phyloP scores from a whole-genome alignment of 768 basidiomycete species.

The Amanita pallidorosea region DNA sequence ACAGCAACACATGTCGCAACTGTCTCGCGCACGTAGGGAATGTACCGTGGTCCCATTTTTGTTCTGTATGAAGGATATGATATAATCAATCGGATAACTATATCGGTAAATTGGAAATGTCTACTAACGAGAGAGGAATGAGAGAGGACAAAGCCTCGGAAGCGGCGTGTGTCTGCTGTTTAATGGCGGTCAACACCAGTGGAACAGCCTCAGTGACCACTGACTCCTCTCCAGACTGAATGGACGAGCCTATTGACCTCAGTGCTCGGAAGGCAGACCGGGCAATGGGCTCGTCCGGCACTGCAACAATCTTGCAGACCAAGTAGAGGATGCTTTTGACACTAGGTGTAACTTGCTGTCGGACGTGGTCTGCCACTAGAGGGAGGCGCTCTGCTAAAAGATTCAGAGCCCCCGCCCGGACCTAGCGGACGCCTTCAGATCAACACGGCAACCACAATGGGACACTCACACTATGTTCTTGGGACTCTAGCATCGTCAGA shows the following conservation, averaged over 20 bases:
- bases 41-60: conserved; percentile 78
- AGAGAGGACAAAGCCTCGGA: conserved; percentile 42
- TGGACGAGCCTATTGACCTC: conserved; percentile 43
- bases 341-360: conserved; percentile 36
- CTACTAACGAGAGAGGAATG: conserved; percentile 48
- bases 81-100: background rate
- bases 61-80: conserved; percentile 28
- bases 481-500: conserved; percentile 42
- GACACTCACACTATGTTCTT: conserved; percentile 37
- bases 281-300: conserved; percentile 27
- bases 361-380: conserved; percentile 42
- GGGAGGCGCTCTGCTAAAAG: conserved; percentile 59
- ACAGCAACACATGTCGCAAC: conserved; percentile 44
- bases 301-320: conserved; percentile 38
- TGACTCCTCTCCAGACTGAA: conserved; percentile 56
- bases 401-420: conserved; percentile 60
- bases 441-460: background rate
- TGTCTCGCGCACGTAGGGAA: conserved; percentile 74
- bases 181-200: conserved; percentile 37
- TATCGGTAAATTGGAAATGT: background rate
- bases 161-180: conserved; percentile 22
- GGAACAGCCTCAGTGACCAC: conserved; percentile 51
- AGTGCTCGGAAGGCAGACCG: conserved; percentile 50
- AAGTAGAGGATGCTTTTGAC: conserved; percentile 42
- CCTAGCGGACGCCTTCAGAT: conserved; percentile 21